Conservation (phyloP, 805 yeast genomes). For the Saccharomycopsis lassenensis region DNA sequence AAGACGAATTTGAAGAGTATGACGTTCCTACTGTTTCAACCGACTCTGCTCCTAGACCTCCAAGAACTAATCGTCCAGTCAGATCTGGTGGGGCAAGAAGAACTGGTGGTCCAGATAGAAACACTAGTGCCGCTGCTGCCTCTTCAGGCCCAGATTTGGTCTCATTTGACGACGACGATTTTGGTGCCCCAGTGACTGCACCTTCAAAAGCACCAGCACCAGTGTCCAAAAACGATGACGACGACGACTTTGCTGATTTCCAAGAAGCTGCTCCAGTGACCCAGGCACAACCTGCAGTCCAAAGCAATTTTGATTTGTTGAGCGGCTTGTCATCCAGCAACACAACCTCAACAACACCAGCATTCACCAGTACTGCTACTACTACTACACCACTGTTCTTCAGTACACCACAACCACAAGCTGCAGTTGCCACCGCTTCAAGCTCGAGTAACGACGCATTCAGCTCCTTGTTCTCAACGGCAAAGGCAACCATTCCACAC, state of each 20-base stretch:
- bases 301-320: constrained; percentile 9
- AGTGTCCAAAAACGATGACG: constrained; percentile 37
- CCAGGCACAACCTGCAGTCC: not conserved
- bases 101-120: not conserved
- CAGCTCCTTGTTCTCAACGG: constrained; percentile 56
- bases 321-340: constrained; percentile 6
- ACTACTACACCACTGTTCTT: not conserved
- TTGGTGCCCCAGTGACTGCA: constrained; percentile 12
- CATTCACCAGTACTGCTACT: not conserved
- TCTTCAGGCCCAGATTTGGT: constrained; percentile 31
- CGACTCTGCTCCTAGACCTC: constrained; percentile 2
- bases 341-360: constrained; percentile 17
- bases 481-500: constrained; percentile 32
- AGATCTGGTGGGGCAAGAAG: constrained; percentile 5
- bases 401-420: constrained; percentile 23
- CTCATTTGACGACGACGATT: constrained; percentile 29
- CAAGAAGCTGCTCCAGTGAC: constrained; percentile 48
- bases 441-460: constrained; percentile 50
- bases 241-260: constrained; percentile 75
- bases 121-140: not conserved
- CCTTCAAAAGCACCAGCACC: constrained; percentile 17
- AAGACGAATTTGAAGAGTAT: constrained; percentile 48
- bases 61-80: constrained; percentile 6
- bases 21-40: constrained; percentile 26
- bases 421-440: constrained; percentile 21